Percentiles rank a stretch among this genome's conserved stretches.
Evolutionary conservation across 2,329 filamentous ascomycete species (phyloP).

Genomic region (Emergomyces orientalis): DNA sequence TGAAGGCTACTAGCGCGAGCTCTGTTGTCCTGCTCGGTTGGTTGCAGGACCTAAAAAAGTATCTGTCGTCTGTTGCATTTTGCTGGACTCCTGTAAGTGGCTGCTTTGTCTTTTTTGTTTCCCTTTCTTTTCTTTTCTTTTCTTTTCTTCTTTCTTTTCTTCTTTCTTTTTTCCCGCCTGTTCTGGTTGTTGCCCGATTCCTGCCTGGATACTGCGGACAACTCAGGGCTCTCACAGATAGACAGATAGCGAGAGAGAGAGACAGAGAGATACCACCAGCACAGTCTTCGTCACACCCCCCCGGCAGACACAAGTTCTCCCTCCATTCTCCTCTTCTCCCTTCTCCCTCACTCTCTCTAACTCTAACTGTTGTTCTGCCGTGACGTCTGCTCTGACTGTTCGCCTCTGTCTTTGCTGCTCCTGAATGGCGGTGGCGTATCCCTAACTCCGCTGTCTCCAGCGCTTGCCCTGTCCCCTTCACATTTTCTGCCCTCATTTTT

Average conservation of each 20-base stretch:
- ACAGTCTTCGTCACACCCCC: too few species aligned
- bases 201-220: neutral
- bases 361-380: neutral
- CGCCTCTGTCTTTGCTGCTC: too few species aligned
- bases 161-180: neutral
- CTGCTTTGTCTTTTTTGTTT: slow-evolving; percentile 11
- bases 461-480: neutral
- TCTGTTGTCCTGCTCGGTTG: slow-evolving; percentile 9
- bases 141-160: neutral
- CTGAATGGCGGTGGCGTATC: neutral
- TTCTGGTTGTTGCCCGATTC: slow-evolving; percentile 8
- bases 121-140: neutral
- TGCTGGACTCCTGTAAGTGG: slow-evolving; percentile 13
- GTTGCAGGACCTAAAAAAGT: slow-evolving; percentile 7
- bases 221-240: neutral
- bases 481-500: neutral
- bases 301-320: too few species aligned
- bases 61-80: neutral
- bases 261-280: too few species aligned
- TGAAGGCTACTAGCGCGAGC: slow-evolving; percentile 25
- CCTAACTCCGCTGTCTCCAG: neutral
- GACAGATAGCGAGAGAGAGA: neutral
- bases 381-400: neutral
- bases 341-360: neutral
- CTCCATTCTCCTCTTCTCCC: too few species aligned